phyloP scores from a whole-genome alignment of 345 rosid genomes.

The Isatis tinctoria region DNA sequence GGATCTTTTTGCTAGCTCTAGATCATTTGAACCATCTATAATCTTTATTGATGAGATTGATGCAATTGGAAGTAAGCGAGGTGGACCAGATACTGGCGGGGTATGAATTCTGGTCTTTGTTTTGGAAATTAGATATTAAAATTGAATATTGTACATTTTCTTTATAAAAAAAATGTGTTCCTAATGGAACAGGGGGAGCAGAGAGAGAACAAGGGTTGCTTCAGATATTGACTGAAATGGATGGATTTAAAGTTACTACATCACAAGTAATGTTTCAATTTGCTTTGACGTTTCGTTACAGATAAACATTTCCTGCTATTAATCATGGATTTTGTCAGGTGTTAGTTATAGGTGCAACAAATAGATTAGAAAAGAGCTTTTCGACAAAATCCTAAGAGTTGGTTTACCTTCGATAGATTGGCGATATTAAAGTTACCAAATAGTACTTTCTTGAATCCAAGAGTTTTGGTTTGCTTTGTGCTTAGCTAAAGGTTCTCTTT shows the following conservation, averaged over 20 bases:
- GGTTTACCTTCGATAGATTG: conserved; percentile 89
- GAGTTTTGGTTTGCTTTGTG: conserved; percentile 10
- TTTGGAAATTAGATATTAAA: background rate
- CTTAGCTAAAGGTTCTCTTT: conserved; percentile 11
- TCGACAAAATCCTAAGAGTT: conserved; percentile 91
- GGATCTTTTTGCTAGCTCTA: conserved; percentile 89
- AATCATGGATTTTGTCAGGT: conserved; percentile 53
- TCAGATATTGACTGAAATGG: conserved; percentile 97
- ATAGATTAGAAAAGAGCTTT: conserved; percentile 96
- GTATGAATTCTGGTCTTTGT: conserved; percentile 41
- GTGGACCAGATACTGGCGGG: conserved; percentile 98
- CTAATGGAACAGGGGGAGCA: conserved; percentile 77
- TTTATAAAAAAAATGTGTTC: background rate
- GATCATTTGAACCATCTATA: conserved; percentile 91
- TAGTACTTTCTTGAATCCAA: background rate
- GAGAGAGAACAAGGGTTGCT: conserved; percentile 98
- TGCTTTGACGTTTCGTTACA: background rate
- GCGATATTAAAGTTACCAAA: conserved; percentile 72
- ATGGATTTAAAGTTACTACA: conserved; percentile 88
- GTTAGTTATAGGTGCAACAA: conserved; percentile 92
- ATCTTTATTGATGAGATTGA: conserved; percentile 97
- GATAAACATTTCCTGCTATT: background rate
- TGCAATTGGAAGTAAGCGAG: conserved; percentile 98
- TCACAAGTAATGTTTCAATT: conserved; percentile 59
- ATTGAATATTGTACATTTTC: background rate